Evolutionary conservation across 2,329 filamentous ascomycete genomes (phyloP).

Genomic region (Pyrenochaeta sp.): DNA sequence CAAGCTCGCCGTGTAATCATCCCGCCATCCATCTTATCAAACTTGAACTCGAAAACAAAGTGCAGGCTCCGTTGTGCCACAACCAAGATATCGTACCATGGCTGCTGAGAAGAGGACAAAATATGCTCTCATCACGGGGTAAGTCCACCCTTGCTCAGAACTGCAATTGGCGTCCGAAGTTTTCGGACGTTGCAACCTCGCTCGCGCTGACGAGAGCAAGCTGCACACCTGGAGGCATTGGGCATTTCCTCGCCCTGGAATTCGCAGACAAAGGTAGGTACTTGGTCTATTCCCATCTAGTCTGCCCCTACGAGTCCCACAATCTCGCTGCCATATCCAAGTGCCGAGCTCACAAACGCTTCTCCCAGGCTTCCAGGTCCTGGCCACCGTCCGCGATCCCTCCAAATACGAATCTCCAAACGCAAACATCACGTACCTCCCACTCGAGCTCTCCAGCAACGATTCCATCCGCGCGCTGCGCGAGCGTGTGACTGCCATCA

Average conservation of each 20-base stretch:
- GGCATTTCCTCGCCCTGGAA: conserved; percentile 64
- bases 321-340: no score
- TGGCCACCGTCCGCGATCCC: conserved; percentile 64
- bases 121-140: conserved; percentile 50
- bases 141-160: conserved; percentile 5
- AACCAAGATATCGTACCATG: conserved; percentile 15
- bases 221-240: conserved; percentile 64
- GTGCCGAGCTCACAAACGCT: no score
- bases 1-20: no score
- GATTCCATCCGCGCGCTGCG: conserved; percentile 59
- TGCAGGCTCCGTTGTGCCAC: background rate
- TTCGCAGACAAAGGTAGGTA: conserved; percentile 56
- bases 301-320: no score
- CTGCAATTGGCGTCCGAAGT: background rate
- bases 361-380: conserved; percentile 63
- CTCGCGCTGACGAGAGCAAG: conserved; percentile 36
- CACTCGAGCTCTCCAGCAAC: conserved; percentile 60
- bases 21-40: no score
- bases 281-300: no score
- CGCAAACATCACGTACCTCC: conserved; percentile 62
- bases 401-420: conserved; percentile 56
- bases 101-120: conserved; percentile 22
- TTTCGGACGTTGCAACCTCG: background rate
- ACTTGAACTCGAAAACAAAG: background rate
- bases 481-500: conserved; percentile 55